Conservation (phyloP, 768 basidiomycete genomes). For the Sporobolomyces roseus region DNA sequence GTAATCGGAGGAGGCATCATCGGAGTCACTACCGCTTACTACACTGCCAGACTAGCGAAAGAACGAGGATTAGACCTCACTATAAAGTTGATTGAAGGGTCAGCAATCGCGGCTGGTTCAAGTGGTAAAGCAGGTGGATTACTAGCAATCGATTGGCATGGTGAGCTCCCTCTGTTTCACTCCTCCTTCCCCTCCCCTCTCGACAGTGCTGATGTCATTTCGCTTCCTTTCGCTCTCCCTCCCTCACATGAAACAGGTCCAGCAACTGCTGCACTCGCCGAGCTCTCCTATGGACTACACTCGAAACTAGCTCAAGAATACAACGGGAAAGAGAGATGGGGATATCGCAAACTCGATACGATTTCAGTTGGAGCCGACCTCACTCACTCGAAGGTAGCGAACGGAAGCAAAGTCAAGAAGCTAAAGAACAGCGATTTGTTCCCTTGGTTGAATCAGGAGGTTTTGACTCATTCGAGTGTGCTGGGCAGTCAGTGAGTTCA, state of each 20-base stretch:
- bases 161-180: constrained; percentile 9
- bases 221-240: background rate
- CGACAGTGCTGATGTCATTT: background rate
- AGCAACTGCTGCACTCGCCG: constrained; percentile 61
- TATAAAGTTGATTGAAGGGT: constrained; percentile 67
- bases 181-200: background rate
- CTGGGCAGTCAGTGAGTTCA: constrained; percentile 28
- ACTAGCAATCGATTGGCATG: constrained; percentile 76
- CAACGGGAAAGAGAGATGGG: constrained; percentile 70
- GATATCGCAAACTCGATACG: constrained; percentile 71
- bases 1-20: constrained; percentile 84
- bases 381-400: background rate
- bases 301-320: constrained; percentile 66
- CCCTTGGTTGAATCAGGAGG: constrained; percentile 31
- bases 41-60: constrained; percentile 60
- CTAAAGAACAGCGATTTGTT: constrained; percentile 19
- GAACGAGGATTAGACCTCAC: constrained; percentile 29
- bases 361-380: constrained; percentile 46
- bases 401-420: background rate
- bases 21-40: constrained; percentile 78
- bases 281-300: constrained; percentile 71
- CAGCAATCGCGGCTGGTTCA: constrained; percentile 69
- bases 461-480: constrained; percentile 14
- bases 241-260: constrained; percentile 47
- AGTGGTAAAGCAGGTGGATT: constrained; percentile 82